Conservation (phyloP, 2,329 filamentous ascomycete genomes). For the Xylariaceae sp. region DNA sequence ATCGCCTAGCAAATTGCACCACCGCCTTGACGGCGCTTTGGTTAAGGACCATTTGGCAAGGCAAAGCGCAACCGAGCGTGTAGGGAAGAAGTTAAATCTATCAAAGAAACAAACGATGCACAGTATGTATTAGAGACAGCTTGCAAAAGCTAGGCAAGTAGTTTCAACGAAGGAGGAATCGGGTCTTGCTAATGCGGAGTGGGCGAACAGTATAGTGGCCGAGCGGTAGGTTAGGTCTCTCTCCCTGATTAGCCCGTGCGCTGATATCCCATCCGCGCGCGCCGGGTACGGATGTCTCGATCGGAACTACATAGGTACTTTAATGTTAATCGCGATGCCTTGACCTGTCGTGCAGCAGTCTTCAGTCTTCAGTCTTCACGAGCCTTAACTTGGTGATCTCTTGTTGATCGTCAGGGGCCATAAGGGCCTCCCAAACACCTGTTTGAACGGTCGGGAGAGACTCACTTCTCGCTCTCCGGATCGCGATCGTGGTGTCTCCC, state of each 20-base stretch:
- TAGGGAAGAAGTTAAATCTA: no score
- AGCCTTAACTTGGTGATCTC: background rate
- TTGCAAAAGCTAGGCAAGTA: no score
- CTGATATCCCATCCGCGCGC: background rate
- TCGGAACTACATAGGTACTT: background rate
- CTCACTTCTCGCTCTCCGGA: background rate
- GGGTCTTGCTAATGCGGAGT: background rate
- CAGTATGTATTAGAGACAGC: no score
- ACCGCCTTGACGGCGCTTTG: background rate
- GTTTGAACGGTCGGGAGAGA: background rate
- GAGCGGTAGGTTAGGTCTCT: background rate
- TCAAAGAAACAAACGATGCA: no score
- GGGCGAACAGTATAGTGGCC: background rate
- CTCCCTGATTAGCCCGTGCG: background rate
- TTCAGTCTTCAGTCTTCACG: no score
- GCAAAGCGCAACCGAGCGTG: background rate
- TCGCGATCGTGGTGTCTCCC: background rate
- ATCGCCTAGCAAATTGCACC: background rate
- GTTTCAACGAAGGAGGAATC: no score
- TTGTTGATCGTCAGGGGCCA: background rate
- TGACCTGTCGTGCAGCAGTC: background rate
- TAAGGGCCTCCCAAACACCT: background rate
- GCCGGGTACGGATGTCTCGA: no score
- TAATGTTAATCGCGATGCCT: background rate
- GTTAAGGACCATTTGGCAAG: background rate